Conservation (phyloP, 352 stramenopile species). For the Thraustochytrium striatum region DNA sequence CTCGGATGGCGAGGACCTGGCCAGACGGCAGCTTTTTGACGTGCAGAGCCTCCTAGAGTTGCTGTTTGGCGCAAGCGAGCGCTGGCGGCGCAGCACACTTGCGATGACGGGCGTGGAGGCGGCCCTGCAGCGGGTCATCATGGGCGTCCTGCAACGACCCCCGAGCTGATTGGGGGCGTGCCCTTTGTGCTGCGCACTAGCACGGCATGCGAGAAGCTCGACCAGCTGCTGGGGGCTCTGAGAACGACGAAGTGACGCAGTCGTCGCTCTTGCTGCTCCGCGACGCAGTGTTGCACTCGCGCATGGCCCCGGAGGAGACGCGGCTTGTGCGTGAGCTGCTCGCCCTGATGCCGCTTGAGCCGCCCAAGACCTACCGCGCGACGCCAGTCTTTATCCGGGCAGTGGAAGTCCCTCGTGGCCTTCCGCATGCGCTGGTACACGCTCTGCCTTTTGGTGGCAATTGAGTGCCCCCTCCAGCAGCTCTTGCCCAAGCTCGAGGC, state of each 20-base stretch:
- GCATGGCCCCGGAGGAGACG: background rate
- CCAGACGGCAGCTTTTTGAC: background rate
- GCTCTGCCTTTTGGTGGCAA: conserved; percentile 11
- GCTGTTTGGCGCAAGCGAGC: background rate
- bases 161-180: background rate
- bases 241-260: conserved; percentile 26
- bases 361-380: background rate
- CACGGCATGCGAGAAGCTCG: background rate
- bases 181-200: conserved; percentile 7
- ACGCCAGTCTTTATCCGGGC: background rate
- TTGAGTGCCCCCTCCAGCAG: conserved; percentile 4
- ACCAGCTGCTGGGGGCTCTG: conserved; percentile 22
- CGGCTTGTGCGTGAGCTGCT: background rate
- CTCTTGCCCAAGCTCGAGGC: conserved; percentile 10
- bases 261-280: background rate
- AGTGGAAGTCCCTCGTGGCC: conserved; percentile 27
- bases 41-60: background rate
- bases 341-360: background rate
- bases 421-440: conserved; percentile 30
- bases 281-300: background rate
- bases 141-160: background rate
- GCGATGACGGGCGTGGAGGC: background rate
- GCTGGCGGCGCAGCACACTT: background rate
- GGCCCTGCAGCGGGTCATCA: background rate
- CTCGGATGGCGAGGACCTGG: background rate